Conservation (phyloP, 140 eudicot species). For the Flaveria floridana region DNA sequence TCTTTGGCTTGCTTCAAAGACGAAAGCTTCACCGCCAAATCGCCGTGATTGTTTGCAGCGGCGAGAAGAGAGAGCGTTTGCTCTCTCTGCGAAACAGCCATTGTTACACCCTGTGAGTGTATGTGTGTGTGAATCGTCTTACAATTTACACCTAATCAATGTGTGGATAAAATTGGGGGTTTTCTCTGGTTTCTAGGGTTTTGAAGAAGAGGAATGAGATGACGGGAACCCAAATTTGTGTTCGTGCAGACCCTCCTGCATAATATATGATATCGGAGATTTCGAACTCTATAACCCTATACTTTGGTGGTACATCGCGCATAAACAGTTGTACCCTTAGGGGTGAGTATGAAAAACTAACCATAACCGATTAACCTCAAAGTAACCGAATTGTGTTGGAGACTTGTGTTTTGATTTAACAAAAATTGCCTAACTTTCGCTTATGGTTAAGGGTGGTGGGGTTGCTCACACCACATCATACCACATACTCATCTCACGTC, state of each 20-base stretch:
- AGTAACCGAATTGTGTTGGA: not conserved
- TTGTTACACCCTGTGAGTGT: constrained; percentile 16
- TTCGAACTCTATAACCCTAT: not conserved
- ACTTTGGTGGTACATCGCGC: not conserved
- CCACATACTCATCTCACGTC: too few relatives aligned
- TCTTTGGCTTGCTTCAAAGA: constrained; percentile 80
- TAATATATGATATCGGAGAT: constrained; percentile 27
- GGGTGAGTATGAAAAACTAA: not conserved
- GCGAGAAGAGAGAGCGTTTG: constrained; percentile 80
- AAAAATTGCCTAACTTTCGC: too few relatives aligned
- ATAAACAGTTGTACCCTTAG: constrained; percentile 6
- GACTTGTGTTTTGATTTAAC: not conserved
- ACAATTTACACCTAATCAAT: constrained; percentile 1
- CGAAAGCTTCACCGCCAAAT: constrained; percentile 92
- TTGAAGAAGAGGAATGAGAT: constrained; percentile 20
- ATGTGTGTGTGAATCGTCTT: constrained; percentile 17
- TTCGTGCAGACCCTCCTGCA: constrained; percentile 8
- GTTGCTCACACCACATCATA: too few relatives aligned
- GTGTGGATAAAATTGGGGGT: constrained; percentile 27
- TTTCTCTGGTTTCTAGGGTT: constrained; percentile 38
- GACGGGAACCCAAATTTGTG: constrained; percentile 12
- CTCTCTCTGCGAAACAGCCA: constrained; percentile 63
- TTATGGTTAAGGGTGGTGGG: too few relatives aligned
- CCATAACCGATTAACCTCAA: not conserved
- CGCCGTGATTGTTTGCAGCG: constrained; percentile 91